Conservation (phyloP, 2,329 filamentous ascomycete genomes). For the Sporothrix schenckii region DNA sequence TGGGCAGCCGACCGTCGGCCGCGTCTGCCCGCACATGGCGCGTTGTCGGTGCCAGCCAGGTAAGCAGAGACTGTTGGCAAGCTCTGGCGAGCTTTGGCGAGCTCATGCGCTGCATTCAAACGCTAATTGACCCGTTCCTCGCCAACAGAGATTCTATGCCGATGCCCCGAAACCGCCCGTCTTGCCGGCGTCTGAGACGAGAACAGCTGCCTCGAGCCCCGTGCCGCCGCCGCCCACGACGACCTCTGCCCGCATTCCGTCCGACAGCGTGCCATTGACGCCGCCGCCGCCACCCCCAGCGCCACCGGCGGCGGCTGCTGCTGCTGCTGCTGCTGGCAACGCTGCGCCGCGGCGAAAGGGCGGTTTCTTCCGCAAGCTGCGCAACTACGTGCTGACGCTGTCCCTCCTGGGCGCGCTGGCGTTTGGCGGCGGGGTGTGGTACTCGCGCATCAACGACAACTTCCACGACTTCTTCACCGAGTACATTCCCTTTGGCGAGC, state of each 20-base stretch:
- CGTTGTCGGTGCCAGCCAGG: slow-evolving; percentile 37
- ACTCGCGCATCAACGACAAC: slow-evolving; percentile 90
- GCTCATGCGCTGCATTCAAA: background rate
- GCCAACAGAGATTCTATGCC: slow-evolving; percentile 59
- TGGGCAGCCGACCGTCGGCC: slow-evolving; percentile 58
- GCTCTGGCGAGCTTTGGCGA: background rate
- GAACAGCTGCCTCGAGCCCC: slow-evolving; percentile 52
- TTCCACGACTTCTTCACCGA: slow-evolving; percentile 99
- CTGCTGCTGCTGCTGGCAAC: slow-evolving; percentile 38
- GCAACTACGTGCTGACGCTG: slow-evolving; percentile 76
- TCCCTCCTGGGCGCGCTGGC: slow-evolving; percentile 74
- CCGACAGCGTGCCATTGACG: slow-evolving; percentile 47
- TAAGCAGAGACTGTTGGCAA: slow-evolving; percentile 10
- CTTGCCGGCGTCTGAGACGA: slow-evolving; percentile 58
- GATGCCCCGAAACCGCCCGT: slow-evolving; percentile 54
- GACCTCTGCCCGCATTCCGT: slow-evolving; percentile 46
- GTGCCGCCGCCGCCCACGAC: slow-evolving; percentile 45
- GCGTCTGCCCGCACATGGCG: slow-evolving; percentile 60
- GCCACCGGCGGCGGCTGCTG: slow-evolving; percentile 38
- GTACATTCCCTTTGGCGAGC: slow-evolving; percentile 91
- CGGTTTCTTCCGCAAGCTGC: slow-evolving; percentile 71
- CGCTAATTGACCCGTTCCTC: background rate
- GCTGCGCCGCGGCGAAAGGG: slow-evolving; percentile 56
- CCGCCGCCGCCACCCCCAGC: slow-evolving; percentile 44
- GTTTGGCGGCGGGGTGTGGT: slow-evolving; percentile 88